A percentile compares a stretch with the other conserved stretches of the same genome.
These are phyloP conservation scores for Coleophoma cylindrospora DNA, from an alignment of 2,329 filamentous ascomycete genomes.

Conservation along the genomic window DNA sequence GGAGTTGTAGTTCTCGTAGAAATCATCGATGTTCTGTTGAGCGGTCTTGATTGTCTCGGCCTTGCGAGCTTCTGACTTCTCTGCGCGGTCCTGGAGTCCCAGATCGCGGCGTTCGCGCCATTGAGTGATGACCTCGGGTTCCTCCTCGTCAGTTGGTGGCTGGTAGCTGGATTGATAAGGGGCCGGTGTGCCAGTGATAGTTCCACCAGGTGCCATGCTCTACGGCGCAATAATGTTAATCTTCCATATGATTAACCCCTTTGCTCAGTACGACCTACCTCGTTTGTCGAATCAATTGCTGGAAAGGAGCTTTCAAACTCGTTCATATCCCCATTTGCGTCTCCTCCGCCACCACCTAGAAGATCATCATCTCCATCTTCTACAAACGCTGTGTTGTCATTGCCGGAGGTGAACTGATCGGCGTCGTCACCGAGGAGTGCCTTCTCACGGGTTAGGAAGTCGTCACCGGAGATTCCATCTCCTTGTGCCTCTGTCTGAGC, in stretches of 20 bases:
- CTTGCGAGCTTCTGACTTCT: slow-evolving; percentile 79
- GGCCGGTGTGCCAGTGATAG: slow-evolving; percentile 64
- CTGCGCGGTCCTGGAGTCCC: slow-evolving; percentile 75
- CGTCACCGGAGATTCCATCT: slow-evolving; percentile 54
- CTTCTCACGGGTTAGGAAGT: slow-evolving; percentile 90
- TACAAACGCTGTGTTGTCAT: slow-evolving; percentile 61
- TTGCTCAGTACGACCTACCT: slow-evolving; percentile 43
- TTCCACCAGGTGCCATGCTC: slow-evolving; percentile 70
- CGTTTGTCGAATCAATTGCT: slow-evolving; percentile 62
- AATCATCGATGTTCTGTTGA: slow-evolving; percentile 93
- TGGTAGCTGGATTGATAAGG: slow-evolving; percentile 22
- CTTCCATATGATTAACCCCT: too few species aligned
- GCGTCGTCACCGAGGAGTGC: slow-evolving; percentile 88
- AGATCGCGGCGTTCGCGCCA: slow-evolving; percentile 90
- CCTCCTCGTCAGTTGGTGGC: slow-evolving; percentile 61
- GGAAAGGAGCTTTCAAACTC: slow-evolving; percentile 88
- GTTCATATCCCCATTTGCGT: slow-evolving; percentile 28
- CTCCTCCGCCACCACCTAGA: slow-evolving; percentile 53
- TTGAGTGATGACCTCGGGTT: slow-evolving; percentile 82
- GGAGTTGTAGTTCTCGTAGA: slow-evolving; percentile 98
- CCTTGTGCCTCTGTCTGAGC: slow-evolving; percentile 64
- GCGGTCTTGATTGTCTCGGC: slow-evolving; percentile 83
- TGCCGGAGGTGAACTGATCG: slow-evolving; percentile 76
- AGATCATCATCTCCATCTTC: slow-evolving; percentile 68
- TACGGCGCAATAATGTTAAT: slow-evolving; percentile 24